Evolutionary conservation across 1,139 yeast genomes (phyloP).

Genomic region (Wickerhamomyces sp.): DNA sequence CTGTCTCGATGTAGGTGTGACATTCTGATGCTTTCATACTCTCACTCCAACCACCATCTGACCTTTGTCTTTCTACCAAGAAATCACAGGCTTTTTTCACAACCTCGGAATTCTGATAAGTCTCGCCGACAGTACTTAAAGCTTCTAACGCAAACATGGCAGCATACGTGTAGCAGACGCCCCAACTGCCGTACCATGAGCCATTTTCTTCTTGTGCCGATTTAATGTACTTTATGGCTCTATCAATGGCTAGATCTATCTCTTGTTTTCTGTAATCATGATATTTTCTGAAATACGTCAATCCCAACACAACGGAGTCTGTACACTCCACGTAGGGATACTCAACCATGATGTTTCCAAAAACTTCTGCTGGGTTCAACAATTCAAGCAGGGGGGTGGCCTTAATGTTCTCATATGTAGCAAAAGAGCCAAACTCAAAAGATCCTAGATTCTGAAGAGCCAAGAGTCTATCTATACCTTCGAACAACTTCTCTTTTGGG

Average conservation of each 20-base stretch:
- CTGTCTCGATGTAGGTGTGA: constrained; percentile 67
- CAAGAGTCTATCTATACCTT: constrained; percentile 69
- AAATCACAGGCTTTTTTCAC: constrained; percentile 84
- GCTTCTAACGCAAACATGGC: constrained; percentile 98
- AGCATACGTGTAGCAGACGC: constrained; percentile 93
- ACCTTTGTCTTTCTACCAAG: constrained; percentile 64
- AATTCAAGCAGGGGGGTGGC: constrained; percentile 73
- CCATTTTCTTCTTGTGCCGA: constrained; percentile 73
- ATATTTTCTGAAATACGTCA: constrained; percentile 67
- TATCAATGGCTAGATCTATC: constrained; percentile 59
- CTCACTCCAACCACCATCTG: constrained; percentile 98
- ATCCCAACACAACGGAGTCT: constrained; percentile 87
- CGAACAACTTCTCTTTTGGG: constrained; percentile 46
- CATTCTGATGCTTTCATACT: constrained; percentile 78
- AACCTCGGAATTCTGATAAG: constrained; percentile 53
- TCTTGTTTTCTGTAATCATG: constrained; percentile 63
- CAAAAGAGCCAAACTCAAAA: constrained; percentile 86
- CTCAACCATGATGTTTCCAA: constrained; percentile 97
- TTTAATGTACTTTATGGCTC: constrained; percentile 71
- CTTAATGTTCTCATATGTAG: constrained; percentile 84
- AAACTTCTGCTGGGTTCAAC: constrained; percentile 95
- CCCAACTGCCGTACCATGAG: constrained; percentile 99
- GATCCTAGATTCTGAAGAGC: constrained; percentile 70
- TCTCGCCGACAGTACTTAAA: constrained; percentile 59
- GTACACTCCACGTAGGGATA: constrained; percentile 98